phyloP scores from a whole-genome alignment of 176 grass and related monocot species.

The bread wheat (Triticum aestivum) region DNA sequence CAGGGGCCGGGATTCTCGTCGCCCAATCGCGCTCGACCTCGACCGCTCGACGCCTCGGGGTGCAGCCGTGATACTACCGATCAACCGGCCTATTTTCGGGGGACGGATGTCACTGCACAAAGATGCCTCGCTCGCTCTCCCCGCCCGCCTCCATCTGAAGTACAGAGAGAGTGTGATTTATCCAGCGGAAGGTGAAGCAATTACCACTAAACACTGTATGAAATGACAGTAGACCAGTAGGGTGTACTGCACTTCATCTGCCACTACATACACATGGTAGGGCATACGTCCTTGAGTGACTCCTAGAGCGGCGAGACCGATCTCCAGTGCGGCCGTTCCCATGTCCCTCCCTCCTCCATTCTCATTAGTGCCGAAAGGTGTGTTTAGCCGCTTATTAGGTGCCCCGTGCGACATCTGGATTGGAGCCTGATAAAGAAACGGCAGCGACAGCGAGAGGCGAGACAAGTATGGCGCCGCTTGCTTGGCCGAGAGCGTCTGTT shows the following conservation, averaged over 20 bases:
- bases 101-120: not conserved
- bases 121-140: too few species aligned
- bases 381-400: slow-evolving; percentile 29
- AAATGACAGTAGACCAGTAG: too few species aligned
- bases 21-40: not conserved
- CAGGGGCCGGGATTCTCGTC: not conserved
- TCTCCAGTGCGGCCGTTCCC: not conserved
- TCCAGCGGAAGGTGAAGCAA: too few species aligned
- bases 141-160: too few species aligned
- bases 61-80: not conserved
- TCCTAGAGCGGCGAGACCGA: not conserved
- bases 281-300: not conserved
- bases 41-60: too few species aligned
- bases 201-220: too few species aligned
- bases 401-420: not conserved
- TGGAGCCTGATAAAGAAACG: slow-evolving; percentile 24
- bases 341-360: not conserved
- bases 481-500: too few species aligned
- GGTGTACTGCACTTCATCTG: too few species aligned
- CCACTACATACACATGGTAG: not conserved
- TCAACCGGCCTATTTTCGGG: not conserved
- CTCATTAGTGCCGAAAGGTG: not conserved
- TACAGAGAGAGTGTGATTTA: too few species aligned
- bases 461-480: too few species aligned
- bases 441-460: too few species aligned